Conservation (phyloP, 192 early-diverging fungal species). For the Powellomyces hirtus region DNA sequence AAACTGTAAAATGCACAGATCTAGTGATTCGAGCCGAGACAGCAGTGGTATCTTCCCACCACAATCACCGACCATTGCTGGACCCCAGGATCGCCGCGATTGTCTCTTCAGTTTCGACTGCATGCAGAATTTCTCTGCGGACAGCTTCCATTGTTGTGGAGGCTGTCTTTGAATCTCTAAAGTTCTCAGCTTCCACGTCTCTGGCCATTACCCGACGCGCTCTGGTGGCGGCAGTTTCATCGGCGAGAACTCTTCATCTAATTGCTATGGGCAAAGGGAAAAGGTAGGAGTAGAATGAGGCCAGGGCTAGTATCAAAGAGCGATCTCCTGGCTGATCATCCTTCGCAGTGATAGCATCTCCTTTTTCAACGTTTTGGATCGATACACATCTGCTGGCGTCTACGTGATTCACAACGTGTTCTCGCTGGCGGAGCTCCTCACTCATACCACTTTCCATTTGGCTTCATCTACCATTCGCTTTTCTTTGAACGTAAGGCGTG, state of each 20-base stretch:
- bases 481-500: conserved; percentile 35
- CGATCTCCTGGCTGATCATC: too few relatives aligned
- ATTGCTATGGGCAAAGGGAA: conserved; percentile 17
- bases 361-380: conserved; percentile 58
- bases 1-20: background rate
- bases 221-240: conserved; percentile 57
- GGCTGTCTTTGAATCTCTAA: conserved; percentile 57
- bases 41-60: background rate
- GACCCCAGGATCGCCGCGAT: conserved; percentile 55
- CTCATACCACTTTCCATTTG: conserved; percentile 75
- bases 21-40: background rate
- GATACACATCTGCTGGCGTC: conserved; percentile 61
- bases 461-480: conserved; percentile 67
- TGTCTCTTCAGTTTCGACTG: conserved; percentile 60
- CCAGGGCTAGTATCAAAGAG: background rate
- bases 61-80: conserved; percentile 41
- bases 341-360: conserved; percentile 9
- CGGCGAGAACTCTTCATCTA: conserved; percentile 59
- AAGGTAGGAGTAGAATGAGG: background rate
- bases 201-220: conserved; percentile 56
- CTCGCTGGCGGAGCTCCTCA: conserved; percentile 72
- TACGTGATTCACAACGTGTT: conserved; percentile 68
- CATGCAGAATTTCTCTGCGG: conserved; percentile 59
- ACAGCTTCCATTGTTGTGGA: conserved; percentile 59
- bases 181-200: conserved; percentile 57